phyloP scores from a whole-genome alignment of 306 rosid species.

The Cajanus cajan region DNA sequence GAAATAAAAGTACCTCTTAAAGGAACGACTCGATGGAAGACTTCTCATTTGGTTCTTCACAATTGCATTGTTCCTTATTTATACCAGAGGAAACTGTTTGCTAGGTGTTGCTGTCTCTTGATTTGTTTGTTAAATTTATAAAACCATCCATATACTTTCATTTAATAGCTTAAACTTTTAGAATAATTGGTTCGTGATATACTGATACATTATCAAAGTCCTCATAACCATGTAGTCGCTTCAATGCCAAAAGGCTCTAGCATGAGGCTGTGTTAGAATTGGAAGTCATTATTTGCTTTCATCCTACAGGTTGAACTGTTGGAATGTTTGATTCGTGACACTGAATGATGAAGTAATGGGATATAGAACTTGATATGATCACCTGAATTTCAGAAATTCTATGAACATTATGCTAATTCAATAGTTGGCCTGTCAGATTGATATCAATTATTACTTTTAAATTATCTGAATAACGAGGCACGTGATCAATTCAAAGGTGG shows the following conservation, averaged over 20 bases:
- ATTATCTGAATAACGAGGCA: background rate
- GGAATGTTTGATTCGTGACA: background rate
- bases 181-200: background rate
- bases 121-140: slow-evolving; percentile 22
- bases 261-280: background rate
- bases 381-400: background rate
- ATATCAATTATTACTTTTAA: background rate
- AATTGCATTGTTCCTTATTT: background rate
- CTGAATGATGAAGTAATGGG: slow-evolving; percentile 12
- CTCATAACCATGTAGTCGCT: background rate
- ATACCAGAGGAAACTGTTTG: background rate
- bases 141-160: background rate
- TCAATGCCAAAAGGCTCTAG: background rate
- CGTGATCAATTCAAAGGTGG: too few species aligned
- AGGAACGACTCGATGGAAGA: slow-evolving; percentile 21
- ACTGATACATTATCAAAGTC: background rate
- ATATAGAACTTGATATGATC: background rate
- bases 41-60: background rate
- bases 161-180: background rate
- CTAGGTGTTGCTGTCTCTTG: slow-evolving; percentile 20
- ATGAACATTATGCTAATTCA: background rate
- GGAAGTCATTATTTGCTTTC: background rate
- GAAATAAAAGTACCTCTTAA: background rate
- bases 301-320: background rate
- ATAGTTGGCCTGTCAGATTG: background rate